Percentiles rank a stretch among this genome's conserved stretches.
These are phyloP conservation scores for Calocybe gangraenosa DNA, from an alignment of 768 basidiomycete species.

Conservation along the genomic window DNA sequence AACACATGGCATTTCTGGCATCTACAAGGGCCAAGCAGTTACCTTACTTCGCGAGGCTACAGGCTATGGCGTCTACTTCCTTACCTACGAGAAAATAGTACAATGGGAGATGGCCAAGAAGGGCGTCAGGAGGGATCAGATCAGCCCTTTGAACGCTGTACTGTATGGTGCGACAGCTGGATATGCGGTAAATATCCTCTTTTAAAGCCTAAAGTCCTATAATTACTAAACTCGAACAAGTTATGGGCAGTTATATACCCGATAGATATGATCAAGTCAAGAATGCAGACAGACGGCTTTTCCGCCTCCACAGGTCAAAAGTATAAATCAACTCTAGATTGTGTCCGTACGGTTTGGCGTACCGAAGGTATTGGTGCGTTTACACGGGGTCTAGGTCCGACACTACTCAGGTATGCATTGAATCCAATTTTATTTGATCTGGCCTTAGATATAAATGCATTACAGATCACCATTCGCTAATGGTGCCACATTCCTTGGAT, in stretches of 20 bases:
- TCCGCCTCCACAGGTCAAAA: constrained; percentile 69
- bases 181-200: constrained; percentile 63
- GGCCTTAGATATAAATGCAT: too few species aligned
- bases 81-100: constrained; percentile 89
- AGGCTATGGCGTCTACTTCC: constrained; percentile 87
- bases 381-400: constrained; percentile 87
- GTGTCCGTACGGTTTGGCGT: constrained; percentile 77
- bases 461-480: constrained; percentile 91
- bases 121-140: constrained; percentile 69
- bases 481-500: constrained; percentile 94
- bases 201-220: constrained; percentile 2
- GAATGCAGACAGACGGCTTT: constrained; percentile 94
- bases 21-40: constrained; percentile 91
- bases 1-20: constrained; percentile 71
- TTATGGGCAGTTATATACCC: constrained; percentile 94
- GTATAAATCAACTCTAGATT: constrained; percentile 80
- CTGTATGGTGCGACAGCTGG: constrained; percentile 91
- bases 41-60: constrained; percentile 81
- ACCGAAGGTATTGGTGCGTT: constrained; percentile 85
- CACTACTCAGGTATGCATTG: constrained; percentile 71
- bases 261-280: constrained; percentile 93
- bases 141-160: constrained; percentile 73
- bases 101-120: constrained; percentile 79
- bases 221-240: constrained; percentile 37
- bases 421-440: neutral